These are phyloP conservation scores for Nannizziopsis arthrosporioides DNA, from an alignment of 2,329 filamentous ascomycete genomes.

Conservation along the genomic window DNA sequence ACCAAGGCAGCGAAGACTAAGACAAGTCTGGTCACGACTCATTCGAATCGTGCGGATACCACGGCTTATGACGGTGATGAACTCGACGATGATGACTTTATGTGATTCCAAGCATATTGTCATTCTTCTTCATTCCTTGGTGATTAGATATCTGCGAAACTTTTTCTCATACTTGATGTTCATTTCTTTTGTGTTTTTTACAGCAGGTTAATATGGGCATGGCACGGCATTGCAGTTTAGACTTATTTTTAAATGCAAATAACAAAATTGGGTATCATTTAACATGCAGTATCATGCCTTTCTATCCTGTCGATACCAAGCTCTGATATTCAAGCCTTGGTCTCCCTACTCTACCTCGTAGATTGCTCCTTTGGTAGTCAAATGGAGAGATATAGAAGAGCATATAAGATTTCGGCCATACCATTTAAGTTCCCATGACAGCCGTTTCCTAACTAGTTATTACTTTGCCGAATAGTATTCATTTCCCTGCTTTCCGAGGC, in stretches of 20 bases:
- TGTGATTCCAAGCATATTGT: conserved; percentile 26
- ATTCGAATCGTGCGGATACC: conserved; percentile 53
- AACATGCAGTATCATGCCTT: not conserved
- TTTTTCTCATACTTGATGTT: not conserved
- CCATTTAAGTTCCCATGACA: too few species aligned
- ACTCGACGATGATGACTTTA: conserved; percentile 51
- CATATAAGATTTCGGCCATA: too few species aligned
- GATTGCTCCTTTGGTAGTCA: too few species aligned
- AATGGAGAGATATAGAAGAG: too few species aligned
- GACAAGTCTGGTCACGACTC: conserved; percentile 57
- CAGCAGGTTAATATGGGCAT: conserved; percentile 6
- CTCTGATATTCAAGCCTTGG: too few species aligned
- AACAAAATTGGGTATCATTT: not conserved
- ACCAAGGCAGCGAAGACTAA: conserved; percentile 94
- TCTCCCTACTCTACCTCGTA: too few species aligned
- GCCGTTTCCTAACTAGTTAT: too few species aligned
- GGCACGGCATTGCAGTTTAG: conserved; percentile 9
- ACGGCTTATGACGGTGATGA: conserved; percentile 75
- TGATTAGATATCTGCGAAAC: not conserved
- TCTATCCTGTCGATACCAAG: too few species aligned
- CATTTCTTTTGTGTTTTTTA: not conserved
- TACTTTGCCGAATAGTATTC: too few species aligned
- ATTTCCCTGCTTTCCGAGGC: too few species aligned
- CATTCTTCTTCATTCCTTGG: conserved; percentile 4
- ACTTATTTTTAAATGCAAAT: not conserved